Evolutionary conservation across 139 green algal genomes (phyloP).

Genomic region (Dunaliella sp.): DNA sequence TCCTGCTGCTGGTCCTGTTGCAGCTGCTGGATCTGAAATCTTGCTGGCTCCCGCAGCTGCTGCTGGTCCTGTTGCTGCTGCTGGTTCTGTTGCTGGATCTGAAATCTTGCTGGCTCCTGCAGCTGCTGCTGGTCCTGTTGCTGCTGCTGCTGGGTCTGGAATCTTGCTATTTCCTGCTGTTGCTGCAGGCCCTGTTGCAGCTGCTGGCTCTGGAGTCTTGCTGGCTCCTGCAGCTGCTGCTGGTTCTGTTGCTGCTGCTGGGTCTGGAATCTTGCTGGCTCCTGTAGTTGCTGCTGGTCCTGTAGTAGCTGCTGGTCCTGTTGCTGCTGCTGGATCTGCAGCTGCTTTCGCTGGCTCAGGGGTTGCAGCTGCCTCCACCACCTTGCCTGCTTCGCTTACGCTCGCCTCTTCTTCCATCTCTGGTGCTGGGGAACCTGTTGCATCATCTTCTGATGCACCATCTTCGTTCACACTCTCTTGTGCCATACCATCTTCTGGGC

Average conservation of each 20-base stretch:
- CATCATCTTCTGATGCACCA: too few species aligned
- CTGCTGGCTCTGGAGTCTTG: background rate
- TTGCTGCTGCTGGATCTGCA: too few species aligned
- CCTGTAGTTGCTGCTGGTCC: background rate
- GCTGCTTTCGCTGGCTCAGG: background rate
- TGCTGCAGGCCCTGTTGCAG: background rate
- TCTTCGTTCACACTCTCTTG: too few species aligned
- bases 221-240: background rate
- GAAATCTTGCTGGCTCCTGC: background rate
- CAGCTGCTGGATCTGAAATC: background rate
- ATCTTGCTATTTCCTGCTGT: background rate
- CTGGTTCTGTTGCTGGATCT: background rate
- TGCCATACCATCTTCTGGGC: background rate
- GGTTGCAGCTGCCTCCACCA: background rate
- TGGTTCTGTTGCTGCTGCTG: background rate
- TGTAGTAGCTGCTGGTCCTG: background rate
- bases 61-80: background rate
- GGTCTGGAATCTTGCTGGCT: background rate
- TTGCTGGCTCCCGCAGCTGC: background rate
- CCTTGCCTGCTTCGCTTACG: background rate
- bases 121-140: background rate
- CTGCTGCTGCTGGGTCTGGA: background rate
- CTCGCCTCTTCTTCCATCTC: too few species aligned
- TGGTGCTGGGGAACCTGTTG: too few species aligned
- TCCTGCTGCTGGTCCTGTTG: background rate